Percentiles rank a stretch among this genome's conserved stretches.
Conservation (phyloP, 306 rosid genomes). For the Comarum palustre region DNA sequence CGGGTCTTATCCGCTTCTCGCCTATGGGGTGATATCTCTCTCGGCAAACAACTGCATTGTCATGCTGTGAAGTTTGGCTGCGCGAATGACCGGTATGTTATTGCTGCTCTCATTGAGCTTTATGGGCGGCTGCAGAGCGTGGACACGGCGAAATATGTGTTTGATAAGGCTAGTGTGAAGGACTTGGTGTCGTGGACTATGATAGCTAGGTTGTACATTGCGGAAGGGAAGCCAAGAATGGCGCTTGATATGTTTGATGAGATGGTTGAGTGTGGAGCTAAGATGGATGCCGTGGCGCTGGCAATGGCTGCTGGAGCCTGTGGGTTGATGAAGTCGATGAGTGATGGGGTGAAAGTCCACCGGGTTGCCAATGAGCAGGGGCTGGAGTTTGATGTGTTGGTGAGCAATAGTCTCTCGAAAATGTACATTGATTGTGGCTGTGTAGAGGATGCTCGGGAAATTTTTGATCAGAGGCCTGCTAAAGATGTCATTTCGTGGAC, state of each 20-base stretch:
- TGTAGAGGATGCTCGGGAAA: constrained; percentile 38
- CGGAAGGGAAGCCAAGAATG: constrained; percentile 37
- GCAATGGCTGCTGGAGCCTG: constrained; percentile 51
- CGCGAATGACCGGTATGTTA: constrained; percentile 40
- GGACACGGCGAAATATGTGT: constrained; percentile 42
- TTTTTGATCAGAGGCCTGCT: constrained; percentile 47
- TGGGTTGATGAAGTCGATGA: constrained; percentile 39
- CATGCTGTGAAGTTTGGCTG: constrained; percentile 57
- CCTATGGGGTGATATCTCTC: constrained; percentile 30
- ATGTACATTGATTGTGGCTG: constrained; percentile 62
- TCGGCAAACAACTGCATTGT: constrained; percentile 58
- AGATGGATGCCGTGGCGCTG: constrained; percentile 50
- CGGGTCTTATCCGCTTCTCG: constrained; percentile 56
- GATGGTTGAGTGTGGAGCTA: constrained; percentile 40
- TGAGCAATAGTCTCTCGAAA: constrained; percentile 59
- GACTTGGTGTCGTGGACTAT: constrained; percentile 63
- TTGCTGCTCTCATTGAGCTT: constrained; percentile 53
- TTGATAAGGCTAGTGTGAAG: constrained; percentile 35
- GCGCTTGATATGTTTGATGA: constrained; percentile 43
- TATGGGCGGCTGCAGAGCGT: constrained; percentile 47
- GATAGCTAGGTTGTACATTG: constrained; percentile 48
- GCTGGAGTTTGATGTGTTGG: constrained; percentile 52
- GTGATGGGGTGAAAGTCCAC: constrained; percentile 45
- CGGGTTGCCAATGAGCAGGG: constrained; percentile 40
- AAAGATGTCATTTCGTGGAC: constrained; percentile 70